A percentile compares a stretch with the other conserved stretches of the same genome.
Conservation (phyloP, 1,284 basidiomycete species). For the Moesziomyces globuligerus region DNA sequence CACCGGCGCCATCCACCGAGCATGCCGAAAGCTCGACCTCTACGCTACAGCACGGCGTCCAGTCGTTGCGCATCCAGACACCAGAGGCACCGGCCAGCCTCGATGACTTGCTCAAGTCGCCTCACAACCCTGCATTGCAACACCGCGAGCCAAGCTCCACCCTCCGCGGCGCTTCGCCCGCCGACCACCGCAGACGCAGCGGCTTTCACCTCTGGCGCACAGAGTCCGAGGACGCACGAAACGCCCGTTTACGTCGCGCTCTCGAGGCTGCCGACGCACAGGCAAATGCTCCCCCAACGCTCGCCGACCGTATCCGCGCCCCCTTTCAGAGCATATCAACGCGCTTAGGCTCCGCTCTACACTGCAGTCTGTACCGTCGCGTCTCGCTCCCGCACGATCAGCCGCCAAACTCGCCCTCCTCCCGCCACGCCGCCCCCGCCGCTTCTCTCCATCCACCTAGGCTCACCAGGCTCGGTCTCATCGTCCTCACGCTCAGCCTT, state of each 20-base stretch:
- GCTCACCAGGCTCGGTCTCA: conserved; percentile 67
- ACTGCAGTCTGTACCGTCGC: conserved; percentile 27
- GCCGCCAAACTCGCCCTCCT: not conserved
- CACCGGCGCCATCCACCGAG: not conserved
- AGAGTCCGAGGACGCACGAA: conserved; percentile 43
- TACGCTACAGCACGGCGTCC: conserved; percentile 1
- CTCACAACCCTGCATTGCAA: conserved; percentile 30
- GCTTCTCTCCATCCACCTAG: conserved; percentile 15
- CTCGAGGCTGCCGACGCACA: conserved; percentile 18
- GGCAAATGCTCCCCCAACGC: conserved; percentile 10
- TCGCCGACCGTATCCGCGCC: not conserved
- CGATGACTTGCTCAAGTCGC: conserved; percentile 44
- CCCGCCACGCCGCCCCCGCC: not conserved
- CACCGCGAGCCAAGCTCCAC: conserved; percentile 17
- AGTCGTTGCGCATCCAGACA: conserved; percentile 23
- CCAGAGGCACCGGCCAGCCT: conserved; percentile 41
- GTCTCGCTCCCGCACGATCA: conserved; percentile 2
- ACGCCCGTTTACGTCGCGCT: conserved; percentile 18
- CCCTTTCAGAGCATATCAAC: not conserved
- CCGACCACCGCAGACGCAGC: conserved; percentile 42
- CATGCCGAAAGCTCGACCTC: conserved; percentile 17
- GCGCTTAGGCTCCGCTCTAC: not conserved
- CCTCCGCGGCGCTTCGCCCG: conserved; percentile 19
- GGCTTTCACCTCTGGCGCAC: conserved; percentile 57
- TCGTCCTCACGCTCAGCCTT: conserved; percentile 71